Evolutionary conservation across 768 basidiomycete species (phyloP).

Genomic region (Vararia minispora): DNA sequence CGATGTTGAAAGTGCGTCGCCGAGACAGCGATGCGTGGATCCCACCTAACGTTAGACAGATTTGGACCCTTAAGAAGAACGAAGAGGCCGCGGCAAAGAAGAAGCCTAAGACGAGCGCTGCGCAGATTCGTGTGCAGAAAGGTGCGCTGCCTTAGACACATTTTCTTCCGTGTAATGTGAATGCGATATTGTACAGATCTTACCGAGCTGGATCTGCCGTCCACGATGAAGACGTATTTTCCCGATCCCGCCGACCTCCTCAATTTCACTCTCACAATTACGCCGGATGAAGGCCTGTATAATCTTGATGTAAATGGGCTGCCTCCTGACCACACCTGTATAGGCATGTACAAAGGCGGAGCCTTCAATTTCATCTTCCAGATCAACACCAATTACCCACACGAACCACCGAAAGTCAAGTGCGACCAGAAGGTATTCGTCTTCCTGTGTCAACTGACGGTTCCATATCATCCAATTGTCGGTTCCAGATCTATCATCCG

Average conservation of each 20-base stretch:
- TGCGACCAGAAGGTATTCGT: conserved; percentile 75
- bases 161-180: not conserved
- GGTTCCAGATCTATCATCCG: conserved; percentile 87
- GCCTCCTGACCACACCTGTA: conserved; percentile 1
- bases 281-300: conserved; percentile 87
- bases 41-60: conserved; percentile 41
- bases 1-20: conserved; percentile 34
- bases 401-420: conserved; percentile 98
- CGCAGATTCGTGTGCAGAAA: conserved; percentile 99
- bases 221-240: conserved; percentile 94
- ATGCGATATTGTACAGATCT: no score
- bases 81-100: conserved; percentile 96
- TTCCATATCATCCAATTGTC: not conserved
- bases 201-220: conserved; percentile 91
- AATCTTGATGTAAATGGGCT: not conserved
- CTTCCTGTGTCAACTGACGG: not conserved
- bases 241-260: conserved; percentile 89
- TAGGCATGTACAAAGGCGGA: conserved; percentile 98
- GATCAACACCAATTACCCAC: conserved; percentile 97
- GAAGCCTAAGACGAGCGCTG: conserved; percentile 97
- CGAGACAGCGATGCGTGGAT: conserved; percentile 2
- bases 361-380: conserved; percentile 87
- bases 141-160: conserved; percentile 36
- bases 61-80: conserved; percentile 99
- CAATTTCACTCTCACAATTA: conserved; percentile 92